Evolutionary conservation across 495 filamentous ascomycete genomes (phyloP), one percentile per base, ranked within the genome.

Genomic region (Xylaria longipes): DNA sequence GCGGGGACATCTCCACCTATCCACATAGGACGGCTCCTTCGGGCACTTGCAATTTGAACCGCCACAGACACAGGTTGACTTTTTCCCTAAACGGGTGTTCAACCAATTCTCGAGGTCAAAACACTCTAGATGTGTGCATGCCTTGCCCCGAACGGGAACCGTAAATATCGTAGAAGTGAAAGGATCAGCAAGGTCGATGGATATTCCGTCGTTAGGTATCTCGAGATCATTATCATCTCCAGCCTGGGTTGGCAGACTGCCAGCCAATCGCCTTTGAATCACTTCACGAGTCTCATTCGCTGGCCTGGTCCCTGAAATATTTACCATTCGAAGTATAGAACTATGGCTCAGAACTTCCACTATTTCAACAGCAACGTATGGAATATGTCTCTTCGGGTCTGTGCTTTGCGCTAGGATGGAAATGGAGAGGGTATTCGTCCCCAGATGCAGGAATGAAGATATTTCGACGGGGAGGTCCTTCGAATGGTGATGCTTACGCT

Each of bases 61-160:
- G 7, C 61, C 48, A 45, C 75, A 86, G 56, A 75, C 82, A 69
- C 74, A 75, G 68, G 78, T 0, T 17, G 50, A 82, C 71, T 79
- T 80, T 76, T 80, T 87, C 41, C 76, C 69, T 41, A 80, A 81
- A 0, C 91, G 87, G 0, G 92, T 94, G 17, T 82, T 76, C 15
- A 98, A 85, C 82, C 92, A 97, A 0, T 88, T 94, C 33, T 93
- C 88, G 29, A 96, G 90, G 78, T 98, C 95, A 77, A 98, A 97
- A 78, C 93, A 97, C 79, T 97, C 93, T 45, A 89, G 81, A 77
- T 98, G 95, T 8, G 81, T 80, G 78, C 87, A 89, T 20, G 56
- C 58, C 8, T 72, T 80, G 17, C 92, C 89, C 22, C 94, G 90
- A 8, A 88, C 92, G 4, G 94, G 94, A 0, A 87, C 81, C 3